Evolutionary conservation across 768 basidiomycete genomes (phyloP), one percentile per base, ranked within the genome.

Genomic region (Trametes gibbosa): DNA sequence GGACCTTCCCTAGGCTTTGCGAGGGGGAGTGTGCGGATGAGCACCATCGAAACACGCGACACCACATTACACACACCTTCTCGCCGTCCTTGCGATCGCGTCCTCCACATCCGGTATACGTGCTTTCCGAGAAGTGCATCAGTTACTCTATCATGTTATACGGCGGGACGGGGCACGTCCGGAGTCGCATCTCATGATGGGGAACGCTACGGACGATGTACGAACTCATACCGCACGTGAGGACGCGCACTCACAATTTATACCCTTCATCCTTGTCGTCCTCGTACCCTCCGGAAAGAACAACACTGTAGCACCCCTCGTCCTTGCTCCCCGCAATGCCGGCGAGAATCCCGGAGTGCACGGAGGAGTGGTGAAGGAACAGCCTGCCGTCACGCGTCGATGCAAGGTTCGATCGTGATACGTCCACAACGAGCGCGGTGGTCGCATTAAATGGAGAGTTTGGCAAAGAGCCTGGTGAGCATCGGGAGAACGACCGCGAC

Each of bases 181-280:
- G 13, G 23, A 10, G 29, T 32, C 29, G 29, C 29, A 10, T 32
- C 29, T 32, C 10, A 10, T 10, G 10, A 10, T 32, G 29, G 29
- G 10, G 29, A n/a, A n/a, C n/a, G 10, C 29, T 10, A 32, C 5
- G 10, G 29, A 10, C 10, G 29, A 5, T 32, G 5, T 32, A 10
- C 29, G 29, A 32, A n/a, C 14, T 24, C 13, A 25, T 1, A 13
- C 8, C 12, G 32, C 5, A 24, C 13, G 32, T 0, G 23, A 17
- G 43, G 14, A 45, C 42, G 14, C 6, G 10, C 10, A 57, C 61
- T 53, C 59, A 68, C 67, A 68, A 66, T 19, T 10, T 45, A 24
- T 66, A 51, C 0, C 67, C 67, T 1, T 61, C 23, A 40, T 68
- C 67, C 13, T 43, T 55, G 50, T 68, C 67, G 39, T 68, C 65